Conservation (phyloP, 768 basidiomycete species). For the Steccherinum ochraceum region DNA sequence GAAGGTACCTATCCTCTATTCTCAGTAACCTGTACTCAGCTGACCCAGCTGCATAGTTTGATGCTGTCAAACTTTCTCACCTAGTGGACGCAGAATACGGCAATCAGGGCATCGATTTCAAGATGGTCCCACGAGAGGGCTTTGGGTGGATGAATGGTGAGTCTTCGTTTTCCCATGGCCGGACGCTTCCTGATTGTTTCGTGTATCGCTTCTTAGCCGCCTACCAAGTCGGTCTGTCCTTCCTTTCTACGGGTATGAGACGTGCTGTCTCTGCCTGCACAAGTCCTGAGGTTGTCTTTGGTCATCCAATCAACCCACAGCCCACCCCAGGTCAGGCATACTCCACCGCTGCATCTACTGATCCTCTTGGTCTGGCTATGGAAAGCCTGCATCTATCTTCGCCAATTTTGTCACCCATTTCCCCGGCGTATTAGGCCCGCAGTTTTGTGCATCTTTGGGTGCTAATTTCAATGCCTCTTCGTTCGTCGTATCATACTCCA, state of each 20-base stretch:
- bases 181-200: conserved; percentile 1
- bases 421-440: conserved; percentile 4
- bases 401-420: conserved; percentile 11
- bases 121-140: conserved; percentile 94
- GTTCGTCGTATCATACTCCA: not conserved
- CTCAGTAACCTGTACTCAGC: not conserved
- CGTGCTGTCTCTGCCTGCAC: conserved; percentile 94
- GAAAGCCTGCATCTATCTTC: conserved; percentile 24
- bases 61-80: conserved; percentile 93
- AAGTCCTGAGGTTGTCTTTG: conserved; percentile 86
- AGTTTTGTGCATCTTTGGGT: too few relatives aligned
- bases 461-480: not conserved
- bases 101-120: conserved; percentile 95
- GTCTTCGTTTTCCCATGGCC: too few relatives aligned
- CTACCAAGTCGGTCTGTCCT: conserved; percentile 94
- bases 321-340: conserved; percentile 28
- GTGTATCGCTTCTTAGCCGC: conserved; percentile 49
- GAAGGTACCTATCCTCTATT: conserved; percentile 49
- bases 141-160: conserved; percentile 98
- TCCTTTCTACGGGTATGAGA: conserved; percentile 90
- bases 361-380: conserved; percentile 34
- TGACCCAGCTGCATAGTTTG: conserved; percentile 49
- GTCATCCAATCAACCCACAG: conserved; percentile 30
- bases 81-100: conserved; percentile 97
- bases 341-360: conserved; percentile 19